Evolutionary conservation across 2,329 filamentous ascomycete genomes (phyloP).

Genomic region (Seiridium cupressi): DNA sequence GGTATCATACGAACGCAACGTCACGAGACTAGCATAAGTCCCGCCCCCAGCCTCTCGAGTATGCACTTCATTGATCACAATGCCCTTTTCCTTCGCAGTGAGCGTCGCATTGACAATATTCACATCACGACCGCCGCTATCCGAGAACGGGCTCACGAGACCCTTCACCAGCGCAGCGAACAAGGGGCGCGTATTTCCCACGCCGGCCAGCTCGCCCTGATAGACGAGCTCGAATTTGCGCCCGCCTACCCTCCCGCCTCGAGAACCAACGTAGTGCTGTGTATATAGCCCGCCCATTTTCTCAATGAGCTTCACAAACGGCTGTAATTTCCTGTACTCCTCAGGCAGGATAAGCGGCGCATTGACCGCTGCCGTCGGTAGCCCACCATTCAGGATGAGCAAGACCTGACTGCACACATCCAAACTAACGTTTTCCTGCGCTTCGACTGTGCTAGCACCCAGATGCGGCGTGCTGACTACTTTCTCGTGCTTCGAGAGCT

Average conservation of each 20-base stretch:
- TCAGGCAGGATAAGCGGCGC: conserved; percentile 79
- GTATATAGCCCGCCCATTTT: conserved; percentile 79
- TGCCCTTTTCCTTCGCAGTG: conserved; percentile 73
- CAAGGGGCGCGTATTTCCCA: conserved; percentile 74
- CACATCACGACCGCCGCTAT: conserved; percentile 64
- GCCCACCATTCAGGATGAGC: conserved; percentile 67
- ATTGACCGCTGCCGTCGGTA: conserved; percentile 77
- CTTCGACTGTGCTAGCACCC: conserved; percentile 77
- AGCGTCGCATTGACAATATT: conserved; percentile 82
- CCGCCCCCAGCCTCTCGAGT: conserved; percentile 54
- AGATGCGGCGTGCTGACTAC: conserved; percentile 79
- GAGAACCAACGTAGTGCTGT: conserved; percentile 61
- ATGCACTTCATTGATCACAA: conserved; percentile 73
- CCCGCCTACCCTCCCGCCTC: conserved; percentile 49
- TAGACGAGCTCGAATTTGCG: conserved; percentile 76
- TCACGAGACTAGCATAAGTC: conserved; percentile 67
- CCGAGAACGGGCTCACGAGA: conserved; percentile 66
- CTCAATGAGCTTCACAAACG: conserved; percentile 74
- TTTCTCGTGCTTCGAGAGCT: conserved; percentile 65
- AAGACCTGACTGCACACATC: conserved; percentile 81
- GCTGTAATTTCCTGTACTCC: conserved; percentile 74
- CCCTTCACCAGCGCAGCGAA: conserved; percentile 80
- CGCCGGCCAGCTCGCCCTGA: conserved; percentile 68
- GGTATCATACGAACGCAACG: conserved; percentile 54
- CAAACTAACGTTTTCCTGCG: conserved; percentile 79